These are phyloP conservation scores for Hypholoma fasciculare DNA, from an alignment of 768 basidiomycete species.

Conservation along the genomic window DNA sequence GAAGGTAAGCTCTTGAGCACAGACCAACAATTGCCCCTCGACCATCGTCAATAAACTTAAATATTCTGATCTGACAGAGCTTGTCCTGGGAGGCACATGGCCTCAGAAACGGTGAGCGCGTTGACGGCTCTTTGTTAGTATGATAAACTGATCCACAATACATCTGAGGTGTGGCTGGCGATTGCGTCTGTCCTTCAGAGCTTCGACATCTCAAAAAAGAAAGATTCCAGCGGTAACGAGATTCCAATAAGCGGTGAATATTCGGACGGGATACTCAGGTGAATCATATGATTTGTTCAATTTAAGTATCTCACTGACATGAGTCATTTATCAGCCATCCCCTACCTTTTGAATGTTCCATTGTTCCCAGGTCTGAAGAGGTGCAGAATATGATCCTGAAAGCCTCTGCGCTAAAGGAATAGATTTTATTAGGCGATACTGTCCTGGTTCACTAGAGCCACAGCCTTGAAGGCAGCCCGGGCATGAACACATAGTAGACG, in stretches of 20 bases:
- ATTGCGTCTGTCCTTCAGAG: neutral
- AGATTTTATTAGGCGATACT: neutral
- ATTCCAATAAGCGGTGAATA: neutral
- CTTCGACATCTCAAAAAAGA: neutral
- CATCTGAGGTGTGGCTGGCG: neutral
- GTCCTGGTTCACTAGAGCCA: too few relatives aligned
- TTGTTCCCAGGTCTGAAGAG: neutral
- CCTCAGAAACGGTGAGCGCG: neutral
- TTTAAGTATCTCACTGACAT: neutral
- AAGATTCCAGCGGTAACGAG: neutral
- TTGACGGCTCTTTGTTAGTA: neutral
- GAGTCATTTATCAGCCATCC: neutral
- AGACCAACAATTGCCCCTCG: neutral
- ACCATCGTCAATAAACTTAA: too few relatives aligned
- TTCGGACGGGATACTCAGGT: neutral
- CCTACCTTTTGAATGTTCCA: neutral
- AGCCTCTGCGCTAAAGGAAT: neutral
- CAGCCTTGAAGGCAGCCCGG: too few relatives aligned
- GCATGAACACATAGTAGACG: too few relatives aligned
- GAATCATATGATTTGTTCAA: neutral
- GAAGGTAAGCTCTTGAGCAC: conserved; percentile 1
- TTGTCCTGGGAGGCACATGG: conserved; percentile 1
- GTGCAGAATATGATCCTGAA: neutral
- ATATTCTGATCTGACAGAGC: neutral
- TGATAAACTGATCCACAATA: too few relatives aligned